Evolutionary conservation across 306 rosid species (phyloP), one percentile per base, ranked within the genome.

Genomic region (Pyrus pyrifolia): DNA sequence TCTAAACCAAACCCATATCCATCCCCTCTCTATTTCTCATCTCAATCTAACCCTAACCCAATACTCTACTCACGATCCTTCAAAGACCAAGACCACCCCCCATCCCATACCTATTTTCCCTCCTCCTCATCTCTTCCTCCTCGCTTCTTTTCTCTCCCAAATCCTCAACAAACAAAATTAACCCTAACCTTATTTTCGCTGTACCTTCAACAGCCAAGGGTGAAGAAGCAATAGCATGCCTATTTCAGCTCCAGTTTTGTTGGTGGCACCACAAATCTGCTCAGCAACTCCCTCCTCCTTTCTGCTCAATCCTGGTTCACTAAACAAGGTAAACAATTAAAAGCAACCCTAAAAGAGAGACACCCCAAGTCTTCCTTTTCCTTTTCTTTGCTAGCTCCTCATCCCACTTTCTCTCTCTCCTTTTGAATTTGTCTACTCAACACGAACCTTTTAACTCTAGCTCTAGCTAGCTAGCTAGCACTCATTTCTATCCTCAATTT

Each of bases 1-100:
- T 85, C 81, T 61, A 88, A 87, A 75, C 85, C 82, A 87, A 89
- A 88, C 83, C 83, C 90, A 81, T 81, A 84, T 91, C 93, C 78
- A 79, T 80, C 72, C 58, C 40, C 46, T 51, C 12, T 66, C 19
- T 64, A 11, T 65, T 65, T 73, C 66, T 17, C 40, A 23, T 42
- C 31, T 49, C 42, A 29, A 75, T 33, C 73, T 72, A 80, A 83
- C 81, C 83, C 86, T 75, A 79, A 76, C 73, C 75, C 75, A 18
- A 35, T 42, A 18, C 22, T 30, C 68, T 63, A 27, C 77, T 73
- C 64, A 81, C 38, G 35, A 61, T 61, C 53, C 51, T 49, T 49
- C 55, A 49, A 76, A 63, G 69, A 67, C 42, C 12, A 30, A 14
- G 60, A 10, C 62, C 18, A 17, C 17, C 51, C 27, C 31, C 11